Base-by-base conservation (phyloP, 108 stramenopile genomes). In the Cylindrotheca closterium region DNA sequence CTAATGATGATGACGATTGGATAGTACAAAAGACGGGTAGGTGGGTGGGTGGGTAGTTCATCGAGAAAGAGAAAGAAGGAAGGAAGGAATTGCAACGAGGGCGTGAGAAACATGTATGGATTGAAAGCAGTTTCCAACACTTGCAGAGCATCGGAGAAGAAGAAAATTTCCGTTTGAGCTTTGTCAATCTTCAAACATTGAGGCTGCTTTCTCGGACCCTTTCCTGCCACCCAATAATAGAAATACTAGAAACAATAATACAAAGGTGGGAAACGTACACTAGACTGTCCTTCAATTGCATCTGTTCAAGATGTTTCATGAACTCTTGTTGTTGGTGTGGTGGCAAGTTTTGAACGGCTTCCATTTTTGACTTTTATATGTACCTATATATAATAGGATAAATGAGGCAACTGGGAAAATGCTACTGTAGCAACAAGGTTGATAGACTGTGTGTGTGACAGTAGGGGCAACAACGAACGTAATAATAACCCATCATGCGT, bases 241-340 rank as follows among this genome's bases (percentile, higher is more conserved):
- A 23, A 21, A 47, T 8, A 65, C 21, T 31, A 45, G 30, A 47
- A 62, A 72, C 34, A 68, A 22, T 22, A 68, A 19, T 2, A 45
- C 28, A 34, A 60, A 3, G 17, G n/a, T 19, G 17, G 27, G 34
- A 2, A 25, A 77, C 92, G 76, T 70, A 93, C 93, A 64, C 75
- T 34, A 94, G 77, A 71, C 87, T 88, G 55, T 94, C 93, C 77
- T 94, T 94, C 74, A 89, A 69, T 55, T 94, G 93, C 83, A 91
- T 91, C 50, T 91, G 76, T 50, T 91, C 93, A 52, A 94, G 70
- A 51, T 83, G 65, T 58, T 84, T 76, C 93, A 91, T 87, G 78
- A 94, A 88, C 61, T 87, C 74, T 65, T 88, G 86, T 72, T 94
- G 93, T 33, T 91, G 70, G 60, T 90, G 85, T 30, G 89, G 75